Evolutionary conservation across 331 rosid genomes (phyloP), one percentile per base, ranked within the genome.

Genomic region (Cydonia oblonga): DNA sequence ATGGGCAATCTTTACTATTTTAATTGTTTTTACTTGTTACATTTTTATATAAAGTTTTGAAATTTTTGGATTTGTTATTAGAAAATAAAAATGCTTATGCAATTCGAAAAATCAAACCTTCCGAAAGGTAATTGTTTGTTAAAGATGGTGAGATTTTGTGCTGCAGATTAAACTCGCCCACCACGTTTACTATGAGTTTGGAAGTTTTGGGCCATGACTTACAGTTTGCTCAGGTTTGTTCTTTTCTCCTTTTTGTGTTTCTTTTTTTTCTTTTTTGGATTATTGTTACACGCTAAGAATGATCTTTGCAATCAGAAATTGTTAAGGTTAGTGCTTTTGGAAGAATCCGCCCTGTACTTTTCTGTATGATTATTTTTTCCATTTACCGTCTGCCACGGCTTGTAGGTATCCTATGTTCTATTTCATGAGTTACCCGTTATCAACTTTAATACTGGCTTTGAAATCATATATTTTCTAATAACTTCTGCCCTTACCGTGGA

Each of bases 201-300:
- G 98, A 93, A 77, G 81, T 89, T 35, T 82, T 93, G 83, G 97
- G 96, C 63, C 90, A 85, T 30, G 96, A 93, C 16, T 82, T 93
- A 79, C 95, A 81, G 72, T 90, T 93, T 67, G 76, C 87, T 79
- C 98, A 90, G 98, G 98, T 87, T 79, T 74, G 15, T 53, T 22
- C n/a, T 33, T 22, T 69, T 28, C 40, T 61, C 57, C 22, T 11
- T 40, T 20, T 59, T 53, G 59, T n/a, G 54, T 16, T 3, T 49
- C 0, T 49, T 0, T 20, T 72, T 13, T 30, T 30, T 62, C 52
- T 57, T 25, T 13, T 29, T 28, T 7, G 22, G 46, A 32, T 40
- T 56, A 23, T 29, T 44, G 42, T 22, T 42, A 25, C 25, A 3
- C 8, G 13, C 3, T n/a, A 32, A 6, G 67, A 14, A 63, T 24